phyloP scores from a whole-genome alignment of 1,284 basidiomycete genomes.

The Melampsora larici-populina region DNA sequence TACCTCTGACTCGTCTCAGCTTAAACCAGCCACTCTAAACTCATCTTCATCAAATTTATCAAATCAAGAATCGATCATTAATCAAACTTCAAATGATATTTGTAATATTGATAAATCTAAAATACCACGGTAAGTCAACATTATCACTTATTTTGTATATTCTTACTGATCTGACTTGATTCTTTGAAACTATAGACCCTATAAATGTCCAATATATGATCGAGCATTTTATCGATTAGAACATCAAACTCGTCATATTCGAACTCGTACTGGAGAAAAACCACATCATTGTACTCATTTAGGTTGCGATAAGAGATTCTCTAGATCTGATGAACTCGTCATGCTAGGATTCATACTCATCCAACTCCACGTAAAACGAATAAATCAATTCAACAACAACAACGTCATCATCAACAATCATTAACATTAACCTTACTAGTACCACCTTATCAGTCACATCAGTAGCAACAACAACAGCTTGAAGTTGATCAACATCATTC shows the following conservation, averaged over 20 bases:
- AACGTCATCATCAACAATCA: slow-evolving; percentile 11
- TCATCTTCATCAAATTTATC: slow-evolving; percentile 52
- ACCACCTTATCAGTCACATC: no score
- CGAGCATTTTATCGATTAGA: slow-evolving; percentile 85
- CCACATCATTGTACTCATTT: slow-evolving; percentile 35
- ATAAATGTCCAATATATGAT: slow-evolving; percentile 92
- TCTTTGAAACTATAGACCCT: slow-evolving; percentile 62
- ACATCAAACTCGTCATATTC: slow-evolving; percentile 68
- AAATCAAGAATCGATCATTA: not conserved
- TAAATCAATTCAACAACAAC: not conserved
- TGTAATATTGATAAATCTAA: not conserved
- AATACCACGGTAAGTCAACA: not conserved
- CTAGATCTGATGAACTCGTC: slow-evolving; percentile 95
- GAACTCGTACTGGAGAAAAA: slow-evolving; percentile 44
- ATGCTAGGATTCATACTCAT: slow-evolving; percentile 81
- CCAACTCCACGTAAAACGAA: slow-evolving; percentile 49
- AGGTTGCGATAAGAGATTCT: slow-evolving; percentile 90
- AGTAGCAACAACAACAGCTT: not conserved
- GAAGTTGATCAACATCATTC: not conserved
- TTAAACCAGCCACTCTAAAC: slow-evolving; percentile 45
- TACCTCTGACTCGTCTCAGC: no score
- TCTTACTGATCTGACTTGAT: not conserved
- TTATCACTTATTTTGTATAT: not conserved
- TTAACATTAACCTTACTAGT: not conserved
- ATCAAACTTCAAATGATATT: not conserved